A percentile compares a stretch with the other conserved stretches of the same genome.
Conservation (phyloP, 2,329 filamentous ascomycete genomes). For the Verticillium klebahnii region DNA sequence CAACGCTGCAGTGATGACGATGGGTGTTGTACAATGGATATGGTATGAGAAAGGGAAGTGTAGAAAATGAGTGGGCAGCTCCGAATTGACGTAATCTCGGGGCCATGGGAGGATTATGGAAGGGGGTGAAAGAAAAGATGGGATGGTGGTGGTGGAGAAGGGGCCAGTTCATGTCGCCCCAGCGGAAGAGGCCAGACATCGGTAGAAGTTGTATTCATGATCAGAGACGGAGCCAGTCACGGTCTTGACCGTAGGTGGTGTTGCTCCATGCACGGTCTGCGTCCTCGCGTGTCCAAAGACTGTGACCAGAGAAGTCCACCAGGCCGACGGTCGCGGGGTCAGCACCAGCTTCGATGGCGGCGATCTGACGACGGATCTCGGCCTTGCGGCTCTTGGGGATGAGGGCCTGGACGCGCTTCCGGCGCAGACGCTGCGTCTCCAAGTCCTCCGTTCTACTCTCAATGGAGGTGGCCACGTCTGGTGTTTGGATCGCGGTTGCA, state of each 20-base stretch:
- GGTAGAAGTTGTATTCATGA: not conserved
- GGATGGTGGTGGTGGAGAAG: not conserved
- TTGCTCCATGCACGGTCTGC: not conserved
- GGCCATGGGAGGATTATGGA: not conserved
- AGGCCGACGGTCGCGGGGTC: conserved; percentile 9
- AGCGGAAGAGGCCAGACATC: not conserved
- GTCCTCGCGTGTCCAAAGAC: conserved; percentile 8
- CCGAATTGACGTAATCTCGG: not conserved
- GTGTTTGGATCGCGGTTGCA: not conserved
- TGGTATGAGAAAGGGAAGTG: not conserved
- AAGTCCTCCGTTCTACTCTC: conserved; percentile 3
- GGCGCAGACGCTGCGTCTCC: conserved; percentile 5
- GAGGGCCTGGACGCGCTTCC: conserved; percentile 4
- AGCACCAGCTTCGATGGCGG: conserved; percentile 17
- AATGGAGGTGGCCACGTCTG: not conserved
- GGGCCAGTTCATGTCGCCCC: not conserved
- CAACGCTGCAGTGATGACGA: not conserved
- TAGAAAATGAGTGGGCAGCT: not conserved
- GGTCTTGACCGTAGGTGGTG: not conserved
- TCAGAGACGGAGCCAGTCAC: not conserved
- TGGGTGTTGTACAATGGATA: not conserved
- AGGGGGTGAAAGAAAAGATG: not conserved
- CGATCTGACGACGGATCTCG: conserved; percentile 20
- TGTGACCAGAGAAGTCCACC: conserved; percentile 5
- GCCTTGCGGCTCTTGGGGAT: conserved; percentile 9